Percentiles rank a stretch among this genome's conserved stretches.
Evolutionary conservation across 2,329 filamentous ascomycete genomes (phyloP).

Genomic region (Cercospora janseana): DNA sequence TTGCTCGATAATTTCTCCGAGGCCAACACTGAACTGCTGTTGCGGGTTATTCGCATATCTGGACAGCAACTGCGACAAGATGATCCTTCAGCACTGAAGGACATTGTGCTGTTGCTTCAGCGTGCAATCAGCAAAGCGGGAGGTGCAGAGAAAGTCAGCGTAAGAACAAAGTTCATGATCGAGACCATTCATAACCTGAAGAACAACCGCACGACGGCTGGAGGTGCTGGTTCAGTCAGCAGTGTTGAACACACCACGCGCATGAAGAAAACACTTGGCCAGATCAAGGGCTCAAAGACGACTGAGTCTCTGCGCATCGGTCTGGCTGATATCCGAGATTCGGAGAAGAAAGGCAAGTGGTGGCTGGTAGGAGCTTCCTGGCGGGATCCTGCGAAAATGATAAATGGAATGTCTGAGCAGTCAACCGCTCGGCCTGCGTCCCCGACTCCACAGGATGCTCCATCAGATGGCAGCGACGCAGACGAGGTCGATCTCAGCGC

Average conservation of each 20-base stretch:
- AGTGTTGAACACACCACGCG: constrained; percentile 78
- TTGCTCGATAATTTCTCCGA: constrained; percentile 75
- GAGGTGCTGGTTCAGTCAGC: constrained; percentile 66
- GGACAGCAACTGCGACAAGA: constrained; percentile 83
- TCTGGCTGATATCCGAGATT: constrained; percentile 76
- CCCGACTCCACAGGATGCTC: constrained; percentile 28
- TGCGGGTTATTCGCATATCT: constrained; percentile 76
- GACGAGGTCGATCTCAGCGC: constrained; percentile 62
- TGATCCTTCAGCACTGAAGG: constrained; percentile 82
- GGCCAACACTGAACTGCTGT: constrained; percentile 80
- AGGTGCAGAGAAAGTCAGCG: constrained; percentile 70
- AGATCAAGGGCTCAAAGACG: constrained; percentile 67
- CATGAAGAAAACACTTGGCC: constrained; percentile 84
- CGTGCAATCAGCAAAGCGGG: constrained; percentile 62
- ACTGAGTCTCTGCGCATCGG: constrained; percentile 80
- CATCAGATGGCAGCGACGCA: constrained; percentile 30
- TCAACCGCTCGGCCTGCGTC: constrained; percentile 16
- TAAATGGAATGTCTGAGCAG: constrained; percentile 15
- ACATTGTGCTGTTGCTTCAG: constrained; percentile 78
- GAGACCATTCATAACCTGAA: constrained; percentile 93
- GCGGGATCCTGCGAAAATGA: constrained; percentile 45
- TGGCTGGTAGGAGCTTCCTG: constrained; percentile 98
- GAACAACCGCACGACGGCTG: constrained; percentile 84
- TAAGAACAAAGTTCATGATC: constrained; percentile 95
- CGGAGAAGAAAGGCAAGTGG: constrained; percentile 90